Evolutionary conservation across 257 asterid species (phyloP), one percentile per base, ranked within the genome.

Genomic region (Solanum megistacrolobum): DNA sequence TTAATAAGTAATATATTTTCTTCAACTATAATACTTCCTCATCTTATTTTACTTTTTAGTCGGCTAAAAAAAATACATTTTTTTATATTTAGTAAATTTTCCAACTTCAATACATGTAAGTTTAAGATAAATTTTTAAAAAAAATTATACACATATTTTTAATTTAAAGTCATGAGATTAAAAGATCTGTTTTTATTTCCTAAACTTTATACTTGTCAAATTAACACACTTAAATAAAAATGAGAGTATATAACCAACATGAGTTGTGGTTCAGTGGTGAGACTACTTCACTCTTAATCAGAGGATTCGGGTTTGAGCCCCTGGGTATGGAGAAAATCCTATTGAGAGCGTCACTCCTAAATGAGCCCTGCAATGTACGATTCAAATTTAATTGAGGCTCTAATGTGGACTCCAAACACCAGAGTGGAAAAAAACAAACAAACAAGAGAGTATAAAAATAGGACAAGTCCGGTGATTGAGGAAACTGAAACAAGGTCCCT

Each of bases 321-420:
- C 8, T 43, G 21, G 7, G 0, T 48, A 48, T 14, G 23, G 60
- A 48, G 60, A 48, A 48, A 48, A 48, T 48, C 60, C 0, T 48
- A 5, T 48, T 48, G 1, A 5, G 9, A 48, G 21, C 0, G 21
- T 0, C 3, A 52, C 23, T 0, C 21, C 3, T 6, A 4, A 52
- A 52, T 52, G 3, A 5, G 3, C 1, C 8, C 23, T 52, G 1
- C 7, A 16, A 5, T 52, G 0, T 0, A 9, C 0, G 21, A 52
- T 16, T 14, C 9, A 52, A 2, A 52, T 52, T 16, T 52, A 5
- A 5, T 52, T 3, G 8, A 6, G 21, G 0, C 8, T 52, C 0
- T 0, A 48, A 48, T 48, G 0, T 48, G 7, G 7, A 1, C 9
- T 48, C 0, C 9, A 16, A 52, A 52, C 21, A 52, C 7, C 52